These are phyloP conservation scores for Nevesoporus exiguus DNA, from an alignment of 768 basidiomycete genomes.

Conservation along the genomic window DNA sequence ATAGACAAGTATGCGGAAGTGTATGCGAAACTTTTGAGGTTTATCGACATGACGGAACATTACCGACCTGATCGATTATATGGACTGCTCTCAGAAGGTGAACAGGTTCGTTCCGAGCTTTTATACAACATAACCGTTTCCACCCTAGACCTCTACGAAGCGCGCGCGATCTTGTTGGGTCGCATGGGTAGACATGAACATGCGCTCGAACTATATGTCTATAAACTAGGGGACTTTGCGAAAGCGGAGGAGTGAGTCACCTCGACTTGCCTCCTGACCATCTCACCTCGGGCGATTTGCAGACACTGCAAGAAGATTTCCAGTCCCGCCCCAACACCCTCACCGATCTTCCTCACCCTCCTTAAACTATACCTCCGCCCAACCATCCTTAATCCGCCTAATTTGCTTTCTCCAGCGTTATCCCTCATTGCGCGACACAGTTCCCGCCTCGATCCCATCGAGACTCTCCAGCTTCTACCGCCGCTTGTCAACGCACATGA, in stretches of 20 bases:
- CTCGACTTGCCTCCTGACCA: no score
- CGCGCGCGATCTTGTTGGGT: constrained; percentile 87
- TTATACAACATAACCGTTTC: background rate
- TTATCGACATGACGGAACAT: constrained; percentile 65
- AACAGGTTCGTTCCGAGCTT: constrained; percentile 9
- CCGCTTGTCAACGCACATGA: constrained; percentile 85
- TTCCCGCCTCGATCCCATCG: constrained; percentile 73
- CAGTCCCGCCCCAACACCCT: constrained; percentile 50
- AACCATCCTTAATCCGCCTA: constrained; percentile 43
- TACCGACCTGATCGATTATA: constrained; percentile 82
- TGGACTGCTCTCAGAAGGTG: constrained; percentile 80
- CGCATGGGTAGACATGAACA: constrained; percentile 88
- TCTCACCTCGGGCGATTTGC: constrained; percentile 1
- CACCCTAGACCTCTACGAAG: constrained; percentile 76
- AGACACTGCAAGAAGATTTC: constrained; percentile 92
- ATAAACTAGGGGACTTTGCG: constrained; percentile 73
- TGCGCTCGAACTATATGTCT: constrained; percentile 93
- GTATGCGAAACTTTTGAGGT: constrained; percentile 71
- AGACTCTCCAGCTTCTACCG: constrained; percentile 83
- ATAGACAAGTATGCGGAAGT: constrained; percentile 47
- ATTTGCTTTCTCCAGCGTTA: constrained; percentile 77
- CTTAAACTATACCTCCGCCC: constrained; percentile 87
- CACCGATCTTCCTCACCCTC: constrained; percentile 75
- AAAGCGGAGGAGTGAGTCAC: constrained; percentile 86
- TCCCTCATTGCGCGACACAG: constrained; percentile 85